Conservation (phyloP, 2,329 filamentous ascomycete species). For the Colletotrichum sp. region DNA sequence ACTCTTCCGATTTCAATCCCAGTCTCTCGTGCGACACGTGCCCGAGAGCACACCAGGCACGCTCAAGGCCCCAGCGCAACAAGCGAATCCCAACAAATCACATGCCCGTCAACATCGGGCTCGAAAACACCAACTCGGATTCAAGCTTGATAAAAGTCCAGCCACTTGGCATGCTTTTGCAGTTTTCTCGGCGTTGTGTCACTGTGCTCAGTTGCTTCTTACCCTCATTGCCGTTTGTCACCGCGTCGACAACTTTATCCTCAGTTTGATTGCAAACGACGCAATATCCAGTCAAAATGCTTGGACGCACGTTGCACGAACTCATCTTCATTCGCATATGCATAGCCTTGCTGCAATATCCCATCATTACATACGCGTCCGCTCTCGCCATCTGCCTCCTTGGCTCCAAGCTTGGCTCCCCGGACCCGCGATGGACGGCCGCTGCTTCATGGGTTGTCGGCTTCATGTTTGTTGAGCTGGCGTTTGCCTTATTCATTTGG, state of each 20-base stretch:
- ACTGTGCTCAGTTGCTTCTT: neutral
- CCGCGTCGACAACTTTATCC: neutral
- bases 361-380: conserved; percentile 48
- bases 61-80: neutral
- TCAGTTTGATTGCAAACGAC: neutral
- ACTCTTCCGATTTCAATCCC: neutral
- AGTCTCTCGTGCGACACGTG: neutral
- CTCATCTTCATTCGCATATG: conserved; percentile 46
- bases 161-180: neutral
- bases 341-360: conserved; percentile 53
- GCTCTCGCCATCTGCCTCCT: conserved; percentile 29
- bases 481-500: conserved; percentile 49
- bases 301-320: conserved; percentile 17
- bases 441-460: neutral
- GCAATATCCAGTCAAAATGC: neutral
- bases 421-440: conserved; percentile 30
- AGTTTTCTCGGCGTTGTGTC: neutral
- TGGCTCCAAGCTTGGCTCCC: conserved; percentile 18
- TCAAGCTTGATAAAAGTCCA: neutral
- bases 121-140: neutral
- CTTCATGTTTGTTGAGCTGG: conserved; percentile 38
- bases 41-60: neutral
- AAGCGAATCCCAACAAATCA: neutral
- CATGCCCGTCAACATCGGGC: neutral
- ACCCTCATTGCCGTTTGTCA: neutral